These are phyloP conservation scores for Saturnispora zaruensis DNA, from an alignment of 805 yeast genomes.

Conservation along the genomic window DNA sequence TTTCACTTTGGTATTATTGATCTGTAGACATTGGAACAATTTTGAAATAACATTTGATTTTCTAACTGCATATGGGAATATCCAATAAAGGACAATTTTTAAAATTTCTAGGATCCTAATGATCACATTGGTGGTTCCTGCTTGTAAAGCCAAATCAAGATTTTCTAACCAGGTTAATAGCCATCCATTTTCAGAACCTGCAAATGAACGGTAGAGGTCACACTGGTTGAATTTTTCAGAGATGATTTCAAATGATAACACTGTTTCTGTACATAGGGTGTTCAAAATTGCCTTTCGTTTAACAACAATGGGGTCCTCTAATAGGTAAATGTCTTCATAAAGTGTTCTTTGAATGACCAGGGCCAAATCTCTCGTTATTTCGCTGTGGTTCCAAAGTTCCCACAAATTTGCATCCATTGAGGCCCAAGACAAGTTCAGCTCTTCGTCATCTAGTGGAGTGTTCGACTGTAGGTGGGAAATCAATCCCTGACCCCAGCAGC, in stretches of 20 bases:
- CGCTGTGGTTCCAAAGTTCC: slow-evolving; percentile 61
- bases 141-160: slow-evolving; percentile 36
- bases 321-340: slow-evolving; percentile 85
- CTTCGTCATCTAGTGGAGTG: slow-evolving; percentile 23
- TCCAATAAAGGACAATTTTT: slow-evolving; percentile 89
- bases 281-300: slow-evolving; percentile 68
- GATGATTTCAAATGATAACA: slow-evolving; percentile 62
- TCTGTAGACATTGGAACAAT: slow-evolving; percentile 49
- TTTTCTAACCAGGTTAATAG: slow-evolving; percentile 62
- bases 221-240: slow-evolving; percentile 57
- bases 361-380: slow-evolving; percentile 64
- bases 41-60: slow-evolving; percentile 56
- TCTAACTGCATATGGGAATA: slow-evolving; percentile 66
- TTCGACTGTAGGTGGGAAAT: slow-evolving; percentile 14
- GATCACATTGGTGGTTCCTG: slow-evolving; percentile 23
- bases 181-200: slow-evolving; percentile 80
- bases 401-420: slow-evolving; percentile 76
- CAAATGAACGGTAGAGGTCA: slow-evolving; percentile 52
- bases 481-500: slow-evolving; percentile 81
- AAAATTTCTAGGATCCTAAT: slow-evolving; percentile 69
- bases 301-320: slow-evolving; percentile 87
- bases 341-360: slow-evolving; percentile 73
- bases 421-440: slow-evolving; percentile 64
- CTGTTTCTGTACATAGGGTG: slow-evolving; percentile 76
- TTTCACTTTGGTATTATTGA: slow-evolving; percentile 56